A percentile compares a stretch with the other conserved stretches of the same genome.
Conservation (phyloP, 805 yeast species). For the Saccharomycopsis oosterbeekiorum region DNA sequence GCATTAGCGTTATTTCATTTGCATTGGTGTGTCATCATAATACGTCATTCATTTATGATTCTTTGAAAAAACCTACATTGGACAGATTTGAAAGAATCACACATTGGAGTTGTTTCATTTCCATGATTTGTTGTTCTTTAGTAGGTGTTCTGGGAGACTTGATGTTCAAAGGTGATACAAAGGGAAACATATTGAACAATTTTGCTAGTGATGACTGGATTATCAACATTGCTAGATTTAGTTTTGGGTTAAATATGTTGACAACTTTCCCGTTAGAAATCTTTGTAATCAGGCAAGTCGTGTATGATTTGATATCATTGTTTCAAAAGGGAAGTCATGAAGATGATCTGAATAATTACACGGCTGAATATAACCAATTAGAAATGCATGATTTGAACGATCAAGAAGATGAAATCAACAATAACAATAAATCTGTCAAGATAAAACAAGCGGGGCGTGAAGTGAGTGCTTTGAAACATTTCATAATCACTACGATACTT, state of each 20-base stretch:
- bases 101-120: constrained; percentile 73
- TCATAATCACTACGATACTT: constrained; percentile 52
- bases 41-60: constrained; percentile 80
- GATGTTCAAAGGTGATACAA: constrained; percentile 65
- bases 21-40: constrained; percentile 96
- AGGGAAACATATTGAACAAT: constrained; percentile 83
- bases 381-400: constrained; percentile 8
- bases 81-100: constrained; percentile 68
- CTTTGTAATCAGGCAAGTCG: constrained; percentile 81
- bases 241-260: constrained; percentile 87
- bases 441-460: constrained; percentile 4
- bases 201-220: constrained; percentile 65
- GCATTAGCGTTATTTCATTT: constrained; percentile 87
- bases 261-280: constrained; percentile 88
- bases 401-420: constrained; percentile 18
- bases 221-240: constrained; percentile 79
- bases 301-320: constrained; percentile 48
- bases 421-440: constrained; percentile 21
- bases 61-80: constrained; percentile 66
- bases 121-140: constrained; percentile 66
- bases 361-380: constrained; percentile 2
- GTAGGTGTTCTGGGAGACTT: constrained; percentile 76
- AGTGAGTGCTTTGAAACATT: constrained; percentile 35
- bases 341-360: constrained; percentile 7
- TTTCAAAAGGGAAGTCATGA: constrained; percentile 18